These are phyloP conservation scores for Rhododendron ferrugineum DNA, from an alignment of 148 eudicot genomes.

Conservation along the genomic window DNA sequence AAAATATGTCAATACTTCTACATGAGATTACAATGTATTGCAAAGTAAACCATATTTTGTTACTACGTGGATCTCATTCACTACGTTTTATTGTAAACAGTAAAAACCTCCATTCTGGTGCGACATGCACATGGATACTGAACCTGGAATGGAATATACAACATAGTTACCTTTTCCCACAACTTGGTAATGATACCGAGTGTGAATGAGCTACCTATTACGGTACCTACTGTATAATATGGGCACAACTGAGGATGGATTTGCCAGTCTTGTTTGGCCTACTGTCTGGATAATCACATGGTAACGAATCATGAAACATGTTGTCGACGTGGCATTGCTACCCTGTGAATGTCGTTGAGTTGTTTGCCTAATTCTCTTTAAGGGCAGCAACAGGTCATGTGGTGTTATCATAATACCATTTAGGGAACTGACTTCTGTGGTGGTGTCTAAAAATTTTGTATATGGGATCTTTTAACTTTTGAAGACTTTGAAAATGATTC, in stretches of 20 bases:
- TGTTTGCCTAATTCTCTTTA: background rate
- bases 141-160: background rate
- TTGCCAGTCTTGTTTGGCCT: background rate
- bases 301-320: background rate
- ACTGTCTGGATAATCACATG: background rate
- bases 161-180: background rate
- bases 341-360: background rate
- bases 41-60: background rate
- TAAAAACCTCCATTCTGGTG: background rate
- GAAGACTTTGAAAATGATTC: background rate
- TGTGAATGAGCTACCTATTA: background rate
- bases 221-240: background rate
- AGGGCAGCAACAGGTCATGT: background rate
- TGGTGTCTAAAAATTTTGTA: background rate
- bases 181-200: background rate
- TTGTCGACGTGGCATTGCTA: background rate
- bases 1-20: background rate
- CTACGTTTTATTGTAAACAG: background rate
- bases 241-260: background rate
- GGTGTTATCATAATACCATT: background rate
- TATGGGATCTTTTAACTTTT: background rate
- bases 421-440: background rate
- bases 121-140: background rate
- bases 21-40: background rate
- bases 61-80: background rate